These are phyloP conservation scores for Neurospora sp. DNA, from an alignment of 495 filamentous ascomycete species.

Conservation along the genomic window DNA sequence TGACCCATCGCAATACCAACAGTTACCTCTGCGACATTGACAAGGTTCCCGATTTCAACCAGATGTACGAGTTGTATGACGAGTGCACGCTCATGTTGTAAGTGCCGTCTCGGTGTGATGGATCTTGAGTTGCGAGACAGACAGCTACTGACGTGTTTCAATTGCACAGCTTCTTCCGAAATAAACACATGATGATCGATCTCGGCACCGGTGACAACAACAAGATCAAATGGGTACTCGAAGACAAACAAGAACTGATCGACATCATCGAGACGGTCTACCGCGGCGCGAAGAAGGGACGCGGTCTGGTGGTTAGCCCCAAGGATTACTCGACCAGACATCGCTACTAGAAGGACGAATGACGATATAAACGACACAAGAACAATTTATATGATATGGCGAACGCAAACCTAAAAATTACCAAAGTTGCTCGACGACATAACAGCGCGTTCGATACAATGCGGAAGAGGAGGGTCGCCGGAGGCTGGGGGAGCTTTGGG, in stretches of 20 bases:
- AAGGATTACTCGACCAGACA: constrained; percentile 89
- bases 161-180: constrained; percentile 64
- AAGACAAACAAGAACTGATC: constrained; percentile 98
- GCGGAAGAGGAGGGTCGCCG: neutral
- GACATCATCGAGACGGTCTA: constrained; percentile 99
- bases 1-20: neutral
- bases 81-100: constrained; percentile 53
- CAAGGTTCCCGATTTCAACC: constrained; percentile 92
- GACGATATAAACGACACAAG: neutral
- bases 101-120: neutral
- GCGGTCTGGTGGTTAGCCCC: constrained; percentile 90
- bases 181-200: constrained; percentile 99
- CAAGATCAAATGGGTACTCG: constrained; percentile 86
- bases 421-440: neutral
- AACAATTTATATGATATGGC: neutral
- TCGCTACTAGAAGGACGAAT: constrained; percentile 49
- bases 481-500: neutral
- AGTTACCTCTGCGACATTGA: constrained; percentile 91
- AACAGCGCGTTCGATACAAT: neutral
- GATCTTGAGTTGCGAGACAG: neutral
- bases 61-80: constrained; percentile 80
- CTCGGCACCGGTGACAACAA: constrained; percentile 98
- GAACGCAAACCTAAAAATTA: neutral
- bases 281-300: constrained; percentile 91
- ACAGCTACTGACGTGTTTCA: constrained; percentile 23